Conservation (phyloP, 768 basidiomycete genomes). For the Leccinellum rugosiceps region DNA sequence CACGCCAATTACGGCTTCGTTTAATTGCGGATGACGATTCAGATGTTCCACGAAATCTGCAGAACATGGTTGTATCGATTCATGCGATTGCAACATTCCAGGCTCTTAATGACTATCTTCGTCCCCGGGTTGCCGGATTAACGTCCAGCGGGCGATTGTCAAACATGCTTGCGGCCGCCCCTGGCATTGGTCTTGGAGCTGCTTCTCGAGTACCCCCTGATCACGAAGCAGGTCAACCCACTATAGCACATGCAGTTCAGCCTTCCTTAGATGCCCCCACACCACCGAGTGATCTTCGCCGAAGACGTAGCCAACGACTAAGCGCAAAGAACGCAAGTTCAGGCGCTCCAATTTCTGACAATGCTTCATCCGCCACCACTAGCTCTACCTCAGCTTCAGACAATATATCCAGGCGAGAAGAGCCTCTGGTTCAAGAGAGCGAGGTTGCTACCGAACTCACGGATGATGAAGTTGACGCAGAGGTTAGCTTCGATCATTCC, state of each 20-base stretch:
- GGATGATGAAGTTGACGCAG: slow-evolving; percentile 83
- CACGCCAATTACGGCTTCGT: slow-evolving; percentile 85
- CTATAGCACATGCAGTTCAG: slow-evolving; percentile 24
- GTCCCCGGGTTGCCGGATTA: slow-evolving; percentile 80
- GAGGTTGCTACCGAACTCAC: slow-evolving; percentile 74
- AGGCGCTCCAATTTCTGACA: slow-evolving; percentile 11
- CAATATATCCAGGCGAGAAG: slow-evolving; percentile 34
- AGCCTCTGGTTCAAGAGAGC: slow-evolving; percentile 56
- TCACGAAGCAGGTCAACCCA: slow-evolving; percentile 29
- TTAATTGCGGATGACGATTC: slow-evolving; percentile 87
- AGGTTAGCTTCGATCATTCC: slow-evolving; percentile 34
- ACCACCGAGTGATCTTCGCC: slow-evolving; percentile 42
- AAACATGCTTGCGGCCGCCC: slow-evolving; percentile 81
- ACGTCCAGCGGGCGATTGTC: slow-evolving; percentile 65
- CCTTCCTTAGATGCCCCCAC: slow-evolving; percentile 33
- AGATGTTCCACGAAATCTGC: slow-evolving; percentile 80
- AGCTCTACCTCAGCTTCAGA: slow-evolving; percentile 29
- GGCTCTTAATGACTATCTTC: slow-evolving; percentile 92
- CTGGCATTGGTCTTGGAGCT: slow-evolving; percentile 59
- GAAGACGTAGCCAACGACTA: slow-evolving; percentile 81
- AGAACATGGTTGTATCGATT: slow-evolving; percentile 94
- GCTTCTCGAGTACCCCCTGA: slow-evolving; percentile 37
- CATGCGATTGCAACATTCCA: slow-evolving; percentile 99
- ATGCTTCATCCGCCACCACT: slow-evolving; percentile 18
- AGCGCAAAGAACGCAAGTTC: slow-evolving; percentile 57